Evolutionary conservation across 495 filamentous ascomycete species (phyloP).

Genomic region (Pseudevernia furfuracea): DNA sequence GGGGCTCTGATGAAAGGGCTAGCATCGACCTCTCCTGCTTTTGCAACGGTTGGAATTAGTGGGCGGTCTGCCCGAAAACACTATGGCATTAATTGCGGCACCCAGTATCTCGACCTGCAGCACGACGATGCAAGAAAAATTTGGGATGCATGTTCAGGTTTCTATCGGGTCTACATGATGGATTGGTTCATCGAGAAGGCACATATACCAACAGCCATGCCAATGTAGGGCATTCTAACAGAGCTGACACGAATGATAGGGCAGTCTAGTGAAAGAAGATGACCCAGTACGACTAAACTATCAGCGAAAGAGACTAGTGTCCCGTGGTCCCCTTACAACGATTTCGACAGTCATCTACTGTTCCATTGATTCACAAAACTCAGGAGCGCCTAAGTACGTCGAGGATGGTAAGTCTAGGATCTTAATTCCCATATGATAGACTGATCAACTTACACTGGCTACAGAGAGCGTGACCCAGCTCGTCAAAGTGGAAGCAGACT

Average conservation of each 20-base stretch:
- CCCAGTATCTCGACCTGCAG: conserved; percentile 18
- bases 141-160: conserved; percentile 25
- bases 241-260: conserved; percentile 15
- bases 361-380: conserved; percentile 20
- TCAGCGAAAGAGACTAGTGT: conserved; percentile 5
- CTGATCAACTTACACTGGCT: background rate
- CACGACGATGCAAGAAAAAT: conserved; percentile 26
- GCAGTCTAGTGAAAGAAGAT: conserved; percentile 25
- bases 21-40: conserved; percentile 22
- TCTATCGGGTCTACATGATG: conserved; percentile 24
- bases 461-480: conserved; percentile 15
- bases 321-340: conserved; percentile 16
- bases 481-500: conserved; percentile 19
- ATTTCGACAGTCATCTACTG: conserved; percentile 20
- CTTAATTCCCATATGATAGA: background rate
- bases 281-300: conserved; percentile 21
- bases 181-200: conserved; percentile 32
- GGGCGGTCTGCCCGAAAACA: conserved; percentile 36
- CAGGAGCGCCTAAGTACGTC: conserved; percentile 18
- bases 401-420: conserved; percentile 4
- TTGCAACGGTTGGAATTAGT: conserved; percentile 26
- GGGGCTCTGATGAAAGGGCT: conserved; percentile 37
- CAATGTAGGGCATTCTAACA: background rate
- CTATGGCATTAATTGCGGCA: conserved; percentile 29
- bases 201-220: background rate